These are phyloP conservation scores for Saturnispora bothae DNA, from an alignment of 805 yeast genomes.

Conservation along the genomic window DNA sequence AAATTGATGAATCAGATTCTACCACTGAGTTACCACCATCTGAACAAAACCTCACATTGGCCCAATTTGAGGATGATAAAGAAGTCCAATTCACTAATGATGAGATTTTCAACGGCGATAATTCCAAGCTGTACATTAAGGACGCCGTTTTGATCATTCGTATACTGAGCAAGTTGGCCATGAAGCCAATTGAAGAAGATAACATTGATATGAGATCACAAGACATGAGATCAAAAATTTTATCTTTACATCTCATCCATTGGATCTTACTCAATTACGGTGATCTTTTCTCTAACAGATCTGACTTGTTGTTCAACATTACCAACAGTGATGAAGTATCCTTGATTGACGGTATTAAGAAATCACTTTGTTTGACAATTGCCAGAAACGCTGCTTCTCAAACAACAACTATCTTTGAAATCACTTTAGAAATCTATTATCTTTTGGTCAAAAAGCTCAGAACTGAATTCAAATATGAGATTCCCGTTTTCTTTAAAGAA, in stretches of 20 bases:
- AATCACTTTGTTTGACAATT: slow-evolving; percentile 69
- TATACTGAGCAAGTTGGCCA: slow-evolving; percentile 88
- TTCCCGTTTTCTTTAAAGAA: slow-evolving; percentile 87
- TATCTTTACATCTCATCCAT: slow-evolving; percentile 81
- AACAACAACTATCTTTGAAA: slow-evolving; percentile 82
- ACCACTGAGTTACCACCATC: background rate
- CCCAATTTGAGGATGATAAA: slow-evolving; percentile 49
- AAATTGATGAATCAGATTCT: background rate
- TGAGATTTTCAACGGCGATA: slow-evolving; percentile 33
- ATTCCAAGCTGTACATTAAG: slow-evolving; percentile 61
- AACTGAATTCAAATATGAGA: slow-evolving; percentile 81
- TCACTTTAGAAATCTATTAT: slow-evolving; percentile 91
- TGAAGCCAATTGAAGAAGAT: slow-evolving; percentile 69
- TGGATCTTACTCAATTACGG: slow-evolving; percentile 78
- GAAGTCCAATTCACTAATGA: slow-evolving; percentile 39
- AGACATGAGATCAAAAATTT: slow-evolving; percentile 80
- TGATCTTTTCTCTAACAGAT: slow-evolving; percentile 59
- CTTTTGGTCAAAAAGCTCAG: slow-evolving; percentile 72
- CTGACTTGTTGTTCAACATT: slow-evolving; percentile 41
- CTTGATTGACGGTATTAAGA: slow-evolving; percentile 71
- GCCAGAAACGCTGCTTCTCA: slow-evolving; percentile 91
- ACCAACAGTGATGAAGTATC: slow-evolving; percentile 44
- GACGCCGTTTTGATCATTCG: slow-evolving; percentile 91
- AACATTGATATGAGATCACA: slow-evolving; percentile 81
- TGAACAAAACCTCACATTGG: slow-evolving; percentile 35